Conservation (phyloP, 352 stramenopile genomes). For the Globisporangium canariense region DNA sequence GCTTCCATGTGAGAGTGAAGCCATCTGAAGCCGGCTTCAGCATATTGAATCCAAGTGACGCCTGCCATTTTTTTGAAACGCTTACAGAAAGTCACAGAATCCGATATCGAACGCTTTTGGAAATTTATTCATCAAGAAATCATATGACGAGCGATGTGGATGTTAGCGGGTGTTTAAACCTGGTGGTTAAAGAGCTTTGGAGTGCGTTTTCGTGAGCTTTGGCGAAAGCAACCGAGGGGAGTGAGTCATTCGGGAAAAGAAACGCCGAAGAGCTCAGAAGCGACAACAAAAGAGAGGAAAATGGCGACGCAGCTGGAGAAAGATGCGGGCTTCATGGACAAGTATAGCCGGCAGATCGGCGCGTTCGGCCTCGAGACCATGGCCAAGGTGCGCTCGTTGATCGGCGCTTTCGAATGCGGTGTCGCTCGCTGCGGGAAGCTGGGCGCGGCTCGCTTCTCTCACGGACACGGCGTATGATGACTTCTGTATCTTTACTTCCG, state of each 20-base stretch:
- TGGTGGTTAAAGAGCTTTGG: too few species aligned
- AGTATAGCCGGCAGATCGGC: slow-evolving; percentile 92
- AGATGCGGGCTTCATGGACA: slow-evolving; percentile 92
- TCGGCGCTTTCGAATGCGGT: slow-evolving; percentile 12
- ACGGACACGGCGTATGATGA: not conserved
- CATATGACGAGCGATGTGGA: too few species aligned
- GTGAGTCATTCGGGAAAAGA: not conserved
- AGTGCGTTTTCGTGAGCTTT: not conserved
- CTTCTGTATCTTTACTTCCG: not conserved
- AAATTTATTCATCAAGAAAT: too few species aligned
- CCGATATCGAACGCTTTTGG: too few species aligned
- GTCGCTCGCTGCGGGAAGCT: not conserved
- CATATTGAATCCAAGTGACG: too few species aligned
- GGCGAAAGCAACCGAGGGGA: not conserved
- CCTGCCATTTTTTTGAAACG: too few species aligned
- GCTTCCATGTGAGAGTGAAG: too few species aligned
- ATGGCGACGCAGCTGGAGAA: slow-evolving; percentile 75
- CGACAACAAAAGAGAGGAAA: slow-evolving; percentile 19
- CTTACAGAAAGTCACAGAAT: too few species aligned
- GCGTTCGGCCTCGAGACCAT: slow-evolving; percentile 91
- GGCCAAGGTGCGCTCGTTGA: slow-evolving; percentile 65
- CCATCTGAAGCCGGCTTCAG: too few species aligned
- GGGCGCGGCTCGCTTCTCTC: not conserved
- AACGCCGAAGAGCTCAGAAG: slow-evolving; percentile 21
- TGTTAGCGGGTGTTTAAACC: too few species aligned